phyloP scores from a whole-genome alignment of 2,329 filamentous ascomycete genomes.

The Alternaria triticimaculans region DNA sequence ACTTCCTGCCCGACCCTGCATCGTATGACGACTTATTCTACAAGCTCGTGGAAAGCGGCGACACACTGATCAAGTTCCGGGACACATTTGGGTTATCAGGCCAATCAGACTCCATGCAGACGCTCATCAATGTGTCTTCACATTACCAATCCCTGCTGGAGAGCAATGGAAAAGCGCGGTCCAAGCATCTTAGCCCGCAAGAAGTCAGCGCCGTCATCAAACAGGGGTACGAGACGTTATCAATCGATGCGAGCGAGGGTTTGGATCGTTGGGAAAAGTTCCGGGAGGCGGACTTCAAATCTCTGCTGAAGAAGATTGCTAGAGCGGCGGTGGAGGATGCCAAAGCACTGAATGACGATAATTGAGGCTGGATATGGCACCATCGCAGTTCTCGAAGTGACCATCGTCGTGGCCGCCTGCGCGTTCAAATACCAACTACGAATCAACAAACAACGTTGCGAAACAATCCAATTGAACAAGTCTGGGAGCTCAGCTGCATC shows the following conservation, averaged over 20 bases:
- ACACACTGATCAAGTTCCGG: slow-evolving; percentile 81
- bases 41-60: slow-evolving; percentile 92
- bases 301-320: slow-evolving; percentile 84
- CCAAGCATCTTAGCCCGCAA: slow-evolving; percentile 76
- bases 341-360: slow-evolving; percentile 54
- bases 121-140: slow-evolving; percentile 78
- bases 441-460: neutral
- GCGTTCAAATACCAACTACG: neutral
- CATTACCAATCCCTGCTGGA: slow-evolving; percentile 88
- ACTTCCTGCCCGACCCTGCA: slow-evolving; percentile 84
- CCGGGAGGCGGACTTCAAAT: slow-evolving; percentile 84
- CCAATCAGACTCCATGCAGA: slow-evolving; percentile 71
- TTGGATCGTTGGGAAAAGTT: slow-evolving; percentile 86
- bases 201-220: slow-evolving; percentile 93
- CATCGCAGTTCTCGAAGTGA: neutral
- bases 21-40: slow-evolving; percentile 98
- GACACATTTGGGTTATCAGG: slow-evolving; percentile 68
- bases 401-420: neutral
- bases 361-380: neutral
- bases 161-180: slow-evolving; percentile 58
- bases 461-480: neutral
- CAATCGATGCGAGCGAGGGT: slow-evolving; percentile 86
- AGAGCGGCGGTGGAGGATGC: slow-evolving; percentile 77
- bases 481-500: neutral
- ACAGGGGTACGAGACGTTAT: slow-evolving; percentile 93